These are phyloP conservation scores for Chaetoceros tenuissimus DNA, from an alignment of 108 stramenopile genomes.

Conservation along the genomic window DNA sequence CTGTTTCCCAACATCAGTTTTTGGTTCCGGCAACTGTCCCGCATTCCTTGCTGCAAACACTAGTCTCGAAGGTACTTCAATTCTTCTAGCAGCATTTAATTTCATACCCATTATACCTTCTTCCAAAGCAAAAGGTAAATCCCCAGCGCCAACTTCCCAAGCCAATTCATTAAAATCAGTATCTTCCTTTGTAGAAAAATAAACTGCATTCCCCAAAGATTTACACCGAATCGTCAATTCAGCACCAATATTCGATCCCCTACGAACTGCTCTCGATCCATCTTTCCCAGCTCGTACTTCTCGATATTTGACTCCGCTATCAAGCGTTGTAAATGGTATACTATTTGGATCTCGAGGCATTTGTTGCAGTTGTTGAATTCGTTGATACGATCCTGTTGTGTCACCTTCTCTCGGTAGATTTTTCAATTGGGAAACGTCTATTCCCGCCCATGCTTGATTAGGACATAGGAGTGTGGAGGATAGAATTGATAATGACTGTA, in stretches of 20 bases:
- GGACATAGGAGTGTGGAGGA: too few species aligned
- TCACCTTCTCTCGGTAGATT: too few species aligned
- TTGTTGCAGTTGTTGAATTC: too few species aligned
- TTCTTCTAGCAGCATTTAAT: constrained; percentile 10
- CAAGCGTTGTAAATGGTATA: too few species aligned
- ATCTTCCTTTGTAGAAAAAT: constrained; percentile 30
- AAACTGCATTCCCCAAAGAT: constrained; percentile 32
- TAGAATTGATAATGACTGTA: too few species aligned
- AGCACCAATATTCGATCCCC: constrained; percentile 31
- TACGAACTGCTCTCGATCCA: constrained; percentile 2
- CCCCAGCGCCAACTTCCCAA: constrained; percentile 11
- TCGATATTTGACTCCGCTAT: too few species aligned
- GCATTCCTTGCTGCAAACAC: constrained; percentile 20
- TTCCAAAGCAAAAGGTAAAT: constrained; percentile 6
- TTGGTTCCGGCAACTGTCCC: constrained; percentile 13
- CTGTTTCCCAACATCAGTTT: constrained; percentile 14
- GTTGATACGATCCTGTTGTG: too few species aligned
- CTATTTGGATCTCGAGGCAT: too few species aligned
- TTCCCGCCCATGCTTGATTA: too few species aligned
- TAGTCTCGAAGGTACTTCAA: constrained; percentile 14
- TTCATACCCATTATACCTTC: constrained; percentile 9
- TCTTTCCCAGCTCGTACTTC: too few species aligned
- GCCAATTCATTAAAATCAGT: constrained; percentile 38
- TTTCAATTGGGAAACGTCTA: too few species aligned
- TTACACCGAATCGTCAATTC: constrained; percentile 44